Evolutionary conservation across 192 early-diverging fungal species (phyloP).

Genomic region (Nowakowskiella sp.): DNA sequence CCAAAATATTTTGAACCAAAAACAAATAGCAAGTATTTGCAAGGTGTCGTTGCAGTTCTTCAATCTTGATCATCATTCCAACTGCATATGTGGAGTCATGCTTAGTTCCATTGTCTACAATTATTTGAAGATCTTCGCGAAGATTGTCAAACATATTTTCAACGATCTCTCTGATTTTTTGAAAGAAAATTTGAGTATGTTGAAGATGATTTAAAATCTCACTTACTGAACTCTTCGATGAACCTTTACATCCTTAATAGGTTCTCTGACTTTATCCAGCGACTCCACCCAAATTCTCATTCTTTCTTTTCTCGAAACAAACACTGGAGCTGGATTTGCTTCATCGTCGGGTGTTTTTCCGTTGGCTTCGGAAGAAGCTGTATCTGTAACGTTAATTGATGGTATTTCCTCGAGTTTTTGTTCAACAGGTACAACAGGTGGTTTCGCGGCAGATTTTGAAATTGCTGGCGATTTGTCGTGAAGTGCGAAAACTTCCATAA

Average conservation of each 20-base stretch:
- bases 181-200: constrained; percentile 8
- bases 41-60: constrained; percentile 59
- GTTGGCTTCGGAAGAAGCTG: neutral
- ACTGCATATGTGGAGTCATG: constrained; percentile 45
- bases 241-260: constrained; percentile 59
- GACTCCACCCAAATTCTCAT: constrained; percentile 34
- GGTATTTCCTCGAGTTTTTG: constrained; percentile 34
- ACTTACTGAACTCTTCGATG: constrained; percentile 60
- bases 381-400: constrained; percentile 17
- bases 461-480: constrained; percentile 35
- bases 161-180: constrained; percentile 64
- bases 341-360: neutral
- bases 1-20: constrained; percentile 55
- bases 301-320: constrained; percentile 8
- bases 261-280: constrained; percentile 42
- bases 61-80: constrained; percentile 77
- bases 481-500: constrained; percentile 77
- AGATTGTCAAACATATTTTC: constrained; percentile 71
- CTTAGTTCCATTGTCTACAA: constrained; percentile 70
- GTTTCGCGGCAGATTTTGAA: constrained; percentile 40
- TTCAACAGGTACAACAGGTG: no score
- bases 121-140: constrained; percentile 57
- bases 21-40: constrained; percentile 67
- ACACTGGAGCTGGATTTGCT: no score
- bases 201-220: neutral